Evolutionary conservation across 1,139 yeast species (phyloP).

Genomic region (Saccharomyces hybrid): DNA sequence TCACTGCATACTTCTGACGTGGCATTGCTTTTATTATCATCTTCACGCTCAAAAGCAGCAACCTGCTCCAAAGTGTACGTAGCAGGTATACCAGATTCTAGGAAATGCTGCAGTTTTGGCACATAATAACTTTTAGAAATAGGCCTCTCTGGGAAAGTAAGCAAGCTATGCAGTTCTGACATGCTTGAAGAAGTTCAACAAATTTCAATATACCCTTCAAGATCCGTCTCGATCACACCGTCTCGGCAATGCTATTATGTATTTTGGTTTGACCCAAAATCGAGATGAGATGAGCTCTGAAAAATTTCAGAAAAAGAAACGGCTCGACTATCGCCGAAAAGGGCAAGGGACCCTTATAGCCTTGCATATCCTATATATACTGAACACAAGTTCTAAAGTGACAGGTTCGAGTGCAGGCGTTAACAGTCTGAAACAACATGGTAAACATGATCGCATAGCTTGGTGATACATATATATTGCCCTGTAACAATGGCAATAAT

Average conservation of each 20-base stretch:
- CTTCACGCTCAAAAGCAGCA: slow-evolving; percentile 43
- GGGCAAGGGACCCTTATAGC: neutral
- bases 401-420: no score
- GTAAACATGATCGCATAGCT: neutral
- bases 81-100: slow-evolving; percentile 66
- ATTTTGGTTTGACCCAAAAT: neutral
- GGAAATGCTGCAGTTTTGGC: slow-evolving; percentile 38
- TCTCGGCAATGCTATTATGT: neutral
- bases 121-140: slow-evolving; percentile 41
- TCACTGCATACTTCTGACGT: slow-evolving; percentile 31
- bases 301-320: neutral
- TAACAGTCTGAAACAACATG: no score
- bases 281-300: neutral
- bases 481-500: no score
- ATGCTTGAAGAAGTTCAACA: slow-evolving; percentile 29
- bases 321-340: neutral
- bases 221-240: neutral
- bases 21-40: slow-evolving; percentile 27
- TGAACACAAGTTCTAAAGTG: neutral
- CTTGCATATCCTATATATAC: neutral
- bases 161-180: slow-evolving; percentile 67
- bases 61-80: slow-evolving; percentile 80
- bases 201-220: no score
- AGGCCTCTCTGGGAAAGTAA: slow-evolving; percentile 53
- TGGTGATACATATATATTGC: no score